These are phyloP conservation scores for Trichoderma asperellum DNA, from an alignment of 2,329 filamentous ascomycete genomes.

Conservation along the genomic window DNA sequence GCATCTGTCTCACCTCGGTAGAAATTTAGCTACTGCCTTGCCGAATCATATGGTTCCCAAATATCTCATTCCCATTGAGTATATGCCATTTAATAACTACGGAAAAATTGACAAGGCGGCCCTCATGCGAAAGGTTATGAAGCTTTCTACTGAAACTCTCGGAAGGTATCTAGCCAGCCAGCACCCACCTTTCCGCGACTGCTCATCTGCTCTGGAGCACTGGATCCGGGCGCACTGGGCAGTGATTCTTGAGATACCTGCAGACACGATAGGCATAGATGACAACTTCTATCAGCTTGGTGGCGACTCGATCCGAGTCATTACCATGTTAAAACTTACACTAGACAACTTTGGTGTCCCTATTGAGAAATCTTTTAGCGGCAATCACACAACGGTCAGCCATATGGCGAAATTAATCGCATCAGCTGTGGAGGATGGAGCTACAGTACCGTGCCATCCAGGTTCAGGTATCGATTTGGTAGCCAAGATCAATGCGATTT, in stretches of 20 bases:
- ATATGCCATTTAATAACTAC: slow-evolving; percentile 5
- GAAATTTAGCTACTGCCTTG: not conserved
- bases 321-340: slow-evolving; percentile 29
- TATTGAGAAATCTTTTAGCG: slow-evolving; percentile 31
- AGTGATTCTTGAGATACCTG: slow-evolving; percentile 8
- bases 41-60: slow-evolving; percentile 23
- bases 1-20: not conserved
- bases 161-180: not conserved
- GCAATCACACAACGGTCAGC: slow-evolving; percentile 31
- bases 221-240: slow-evolving; percentile 17
- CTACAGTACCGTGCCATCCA: not conserved
- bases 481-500: slow-evolving; percentile 16
- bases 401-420: slow-evolving; percentile 31
- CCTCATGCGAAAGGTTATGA: not conserved
- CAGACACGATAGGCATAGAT: slow-evolving; percentile 1
- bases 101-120: slow-evolving; percentile 5
- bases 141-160: not conserved
- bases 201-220: slow-evolving; percentile 4
- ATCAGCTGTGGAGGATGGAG: not conserved
- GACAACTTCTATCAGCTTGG: slow-evolving; percentile 26
- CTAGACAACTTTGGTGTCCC: slow-evolving; percentile 29
- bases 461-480: not conserved
- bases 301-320: slow-evolving; percentile 30
- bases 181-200: slow-evolving; percentile 18
- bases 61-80: not conserved